These are phyloP conservation scores for Suillus luteus DNA, from an alignment of 768 basidiomycete species.

Conservation along the genomic window DNA sequence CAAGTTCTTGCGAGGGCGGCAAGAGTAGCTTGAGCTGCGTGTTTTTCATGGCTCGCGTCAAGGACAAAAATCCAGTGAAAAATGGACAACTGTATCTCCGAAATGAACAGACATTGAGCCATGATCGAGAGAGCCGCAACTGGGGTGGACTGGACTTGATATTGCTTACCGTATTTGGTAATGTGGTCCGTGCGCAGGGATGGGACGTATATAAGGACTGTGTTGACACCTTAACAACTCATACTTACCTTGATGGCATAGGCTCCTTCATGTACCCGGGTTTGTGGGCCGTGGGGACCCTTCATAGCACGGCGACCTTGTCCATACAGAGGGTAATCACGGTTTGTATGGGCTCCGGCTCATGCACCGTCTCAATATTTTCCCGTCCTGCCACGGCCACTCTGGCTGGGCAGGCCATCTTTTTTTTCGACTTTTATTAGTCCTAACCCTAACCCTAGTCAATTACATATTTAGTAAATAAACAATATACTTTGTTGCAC, in stretches of 20 bases:
- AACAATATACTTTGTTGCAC: not conserved
- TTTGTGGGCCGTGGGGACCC: conserved; percentile 51
- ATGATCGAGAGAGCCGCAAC: conserved; percentile 14
- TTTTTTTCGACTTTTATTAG: conserved; percentile 14
- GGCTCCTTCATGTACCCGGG: conserved; percentile 50
- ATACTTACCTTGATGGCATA: conserved; percentile 65
- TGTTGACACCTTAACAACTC: conserved; percentile 24
- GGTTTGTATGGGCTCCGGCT: conserved; percentile 46
- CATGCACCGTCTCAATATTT: conserved; percentile 51
- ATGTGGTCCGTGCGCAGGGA: conserved; percentile 29
- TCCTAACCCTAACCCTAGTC: conserved; percentile 37
- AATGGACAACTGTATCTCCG: conserved; percentile 28
- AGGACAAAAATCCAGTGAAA: conserved; percentile 21
- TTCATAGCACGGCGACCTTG: conserved; percentile 25
- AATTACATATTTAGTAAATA: conserved; percentile 10
- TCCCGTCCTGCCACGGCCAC: conserved; percentile 44
- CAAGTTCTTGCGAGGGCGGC: conserved; percentile 31
- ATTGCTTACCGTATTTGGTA: not conserved
- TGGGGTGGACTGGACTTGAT: not conserved
- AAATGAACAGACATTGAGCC: conserved; percentile 30
- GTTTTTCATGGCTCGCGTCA: not conserved
- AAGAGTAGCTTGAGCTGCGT: conserved; percentile 13
- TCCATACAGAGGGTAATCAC: conserved; percentile 36
- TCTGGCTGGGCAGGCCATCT: conserved; percentile 38
- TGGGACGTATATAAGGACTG: conserved; percentile 33